Conservation (phyloP, 2,329 filamentous ascomycete species). For the Pseudogymnoascus sp. region DNA sequence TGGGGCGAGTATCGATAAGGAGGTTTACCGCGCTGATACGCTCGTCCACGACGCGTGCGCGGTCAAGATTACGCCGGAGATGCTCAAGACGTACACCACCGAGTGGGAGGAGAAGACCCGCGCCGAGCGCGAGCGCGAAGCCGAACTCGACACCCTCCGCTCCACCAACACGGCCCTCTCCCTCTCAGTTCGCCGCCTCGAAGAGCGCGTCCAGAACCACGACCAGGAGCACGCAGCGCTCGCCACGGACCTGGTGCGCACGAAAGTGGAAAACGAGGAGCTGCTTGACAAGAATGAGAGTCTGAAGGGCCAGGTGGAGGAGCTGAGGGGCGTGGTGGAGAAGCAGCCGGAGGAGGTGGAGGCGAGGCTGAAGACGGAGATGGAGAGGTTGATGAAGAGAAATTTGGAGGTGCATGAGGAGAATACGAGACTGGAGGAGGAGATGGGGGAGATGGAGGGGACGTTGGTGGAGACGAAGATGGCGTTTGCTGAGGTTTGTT, state of each 20-base stretch:
- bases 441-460: slow-evolving; percentile 85
- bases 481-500: slow-evolving; percentile 86
- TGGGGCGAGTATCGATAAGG: slow-evolving; percentile 82
- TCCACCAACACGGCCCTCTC: slow-evolving; percentile 58
- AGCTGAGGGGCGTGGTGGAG: slow-evolving; percentile 79
- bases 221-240: slow-evolving; percentile 87
- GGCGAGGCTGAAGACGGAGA: slow-evolving; percentile 68
- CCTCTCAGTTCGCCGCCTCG: slow-evolving; percentile 72
- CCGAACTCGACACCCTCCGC: slow-evolving; percentile 68
- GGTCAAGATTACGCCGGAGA: slow-evolving; percentile 74
- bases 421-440: slow-evolving; percentile 80
- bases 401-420: slow-evolving; percentile 92
- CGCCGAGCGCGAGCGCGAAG: slow-evolving; percentile 72
- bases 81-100: slow-evolving; percentile 67
- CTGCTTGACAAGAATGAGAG: slow-evolving; percentile 84
- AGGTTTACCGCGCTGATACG: slow-evolving; percentile 89
- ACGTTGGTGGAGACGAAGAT: slow-evolving; percentile 90
- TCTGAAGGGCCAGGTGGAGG: slow-evolving; percentile 73
- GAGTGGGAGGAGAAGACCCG: slow-evolving; percentile 92
- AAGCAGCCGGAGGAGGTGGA: slow-evolving; percentile 86
- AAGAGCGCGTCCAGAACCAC: slow-evolving; percentile 78
- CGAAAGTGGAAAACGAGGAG: slow-evolving; percentile 89
- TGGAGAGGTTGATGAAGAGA: slow-evolving; percentile 83
- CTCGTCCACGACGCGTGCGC: slow-evolving; percentile 89
- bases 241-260: slow-evolving; percentile 82